These are phyloP conservation scores for Candida insectorum DNA, from an alignment of 805 yeast genomes.

Conservation along the genomic window DNA sequence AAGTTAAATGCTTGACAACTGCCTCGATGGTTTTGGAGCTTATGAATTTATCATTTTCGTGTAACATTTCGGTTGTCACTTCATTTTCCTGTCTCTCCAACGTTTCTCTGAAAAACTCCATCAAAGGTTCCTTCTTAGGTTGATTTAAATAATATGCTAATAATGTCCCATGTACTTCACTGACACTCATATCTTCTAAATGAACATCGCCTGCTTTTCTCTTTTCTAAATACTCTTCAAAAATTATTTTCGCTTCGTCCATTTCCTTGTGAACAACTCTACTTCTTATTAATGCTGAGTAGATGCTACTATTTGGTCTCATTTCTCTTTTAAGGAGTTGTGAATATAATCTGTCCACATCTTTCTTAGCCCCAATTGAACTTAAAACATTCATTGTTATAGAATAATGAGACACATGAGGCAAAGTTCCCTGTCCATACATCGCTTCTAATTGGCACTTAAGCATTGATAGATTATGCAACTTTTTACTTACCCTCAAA, in stretches of 20 bases:
- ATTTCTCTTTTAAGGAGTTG: slow-evolving; percentile 45
- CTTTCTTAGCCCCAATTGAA: slow-evolving; percentile 41
- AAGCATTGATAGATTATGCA: slow-evolving; percentile 51
- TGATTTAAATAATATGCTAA: slow-evolving; percentile 23
- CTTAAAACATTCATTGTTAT: slow-evolving; percentile 63
- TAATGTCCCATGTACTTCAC: slow-evolving; percentile 21
- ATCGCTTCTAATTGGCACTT: slow-evolving; percentile 55
- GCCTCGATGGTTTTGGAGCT: slow-evolving; percentile 14
- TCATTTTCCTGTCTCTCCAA: slow-evolving; percentile 14
- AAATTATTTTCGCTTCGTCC: slow-evolving; percentile 24
- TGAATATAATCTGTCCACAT: slow-evolving; percentile 48
- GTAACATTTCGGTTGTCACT: neutral
- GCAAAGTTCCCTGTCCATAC: slow-evolving; percentile 52
- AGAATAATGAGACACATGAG: slow-evolving; percentile 53
- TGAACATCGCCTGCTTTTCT: neutral
- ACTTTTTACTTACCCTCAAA: slow-evolving; percentile 42
- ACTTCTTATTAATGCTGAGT: slow-evolving; percentile 45
- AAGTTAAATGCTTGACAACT: slow-evolving; percentile 20
- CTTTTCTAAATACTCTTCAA: slow-evolving; percentile 21
- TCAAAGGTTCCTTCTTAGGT: slow-evolving; percentile 26
- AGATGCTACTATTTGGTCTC: slow-evolving; percentile 42
- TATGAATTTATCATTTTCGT: too few species aligned
- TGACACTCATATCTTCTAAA: neutral
- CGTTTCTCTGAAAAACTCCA: slow-evolving; percentile 21
- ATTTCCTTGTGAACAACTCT: slow-evolving; percentile 34